Conservation (phyloP, 176 grass and related monocot genomes). For the Tuctoria greenei region DNA sequence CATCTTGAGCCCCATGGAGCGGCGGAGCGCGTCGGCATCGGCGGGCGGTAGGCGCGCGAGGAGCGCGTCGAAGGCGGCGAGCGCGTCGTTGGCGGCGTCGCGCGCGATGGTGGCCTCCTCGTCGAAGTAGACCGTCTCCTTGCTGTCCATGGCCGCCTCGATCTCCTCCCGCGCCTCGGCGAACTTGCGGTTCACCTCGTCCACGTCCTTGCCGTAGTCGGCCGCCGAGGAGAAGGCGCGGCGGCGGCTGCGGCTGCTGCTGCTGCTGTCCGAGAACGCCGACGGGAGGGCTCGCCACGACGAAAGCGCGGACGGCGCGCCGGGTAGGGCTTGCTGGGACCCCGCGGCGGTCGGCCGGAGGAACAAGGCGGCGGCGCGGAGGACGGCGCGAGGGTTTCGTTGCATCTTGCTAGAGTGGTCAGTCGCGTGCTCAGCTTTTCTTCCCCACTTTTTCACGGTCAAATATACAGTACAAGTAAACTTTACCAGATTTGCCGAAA, state of each 20-base stretch:
- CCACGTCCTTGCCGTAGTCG: slow-evolving; percentile 77
- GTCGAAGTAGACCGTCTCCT: slow-evolving; percentile 94
- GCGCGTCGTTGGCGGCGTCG: slow-evolving; percentile 58
- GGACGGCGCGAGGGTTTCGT: slow-evolving; percentile 54
- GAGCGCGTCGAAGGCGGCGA: slow-evolving; percentile 67
- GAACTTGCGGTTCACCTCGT: slow-evolving; percentile 94
- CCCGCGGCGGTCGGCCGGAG: slow-evolving; percentile 2
- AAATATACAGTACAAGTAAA: no score
- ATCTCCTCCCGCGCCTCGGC: slow-evolving; percentile 97
- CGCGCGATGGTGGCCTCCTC: slow-evolving; percentile 88
- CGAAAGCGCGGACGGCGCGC: background rate
- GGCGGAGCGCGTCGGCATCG: slow-evolving; percentile 61
- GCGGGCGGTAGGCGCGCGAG: slow-evolving; percentile 65
- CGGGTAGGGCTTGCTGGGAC: background rate
- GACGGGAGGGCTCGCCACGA: background rate
- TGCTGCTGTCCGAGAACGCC: background rate
- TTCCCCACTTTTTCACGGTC: no score
- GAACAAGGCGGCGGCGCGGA: slow-evolving; percentile 62
- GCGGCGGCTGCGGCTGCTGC: background rate
- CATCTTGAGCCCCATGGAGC: slow-evolving; percentile 97
- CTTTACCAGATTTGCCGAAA: no score
- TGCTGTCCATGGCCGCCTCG: slow-evolving; percentile 88
- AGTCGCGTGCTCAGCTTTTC: no score
- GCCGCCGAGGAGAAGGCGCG: slow-evolving; percentile 40
- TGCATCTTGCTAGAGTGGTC: slow-evolving; percentile 46